These are phyloP conservation scores for Komagataella populi DNA, from an alignment of 805 yeast genomes.

Conservation along the genomic window DNA sequence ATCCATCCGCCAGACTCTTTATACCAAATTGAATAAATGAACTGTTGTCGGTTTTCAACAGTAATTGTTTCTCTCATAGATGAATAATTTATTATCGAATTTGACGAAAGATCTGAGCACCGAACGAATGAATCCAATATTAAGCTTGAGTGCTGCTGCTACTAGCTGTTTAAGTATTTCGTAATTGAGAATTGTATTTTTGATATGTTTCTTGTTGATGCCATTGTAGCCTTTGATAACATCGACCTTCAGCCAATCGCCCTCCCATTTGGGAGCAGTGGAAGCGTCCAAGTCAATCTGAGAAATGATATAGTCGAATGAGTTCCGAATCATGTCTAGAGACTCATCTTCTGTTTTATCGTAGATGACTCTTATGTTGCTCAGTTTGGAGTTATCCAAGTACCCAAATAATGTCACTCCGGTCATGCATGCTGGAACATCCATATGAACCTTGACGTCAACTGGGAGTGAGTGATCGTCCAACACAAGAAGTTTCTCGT, in stretches of 20 bases:
- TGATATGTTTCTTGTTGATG: slow-evolving; percentile 13
- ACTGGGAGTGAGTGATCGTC: slow-evolving; percentile 3
- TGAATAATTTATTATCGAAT: slow-evolving; percentile 48
- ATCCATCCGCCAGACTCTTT: not conserved
- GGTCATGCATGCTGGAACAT: slow-evolving; percentile 74
- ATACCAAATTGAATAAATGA: not conserved
- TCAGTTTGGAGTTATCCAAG: slow-evolving; percentile 20
- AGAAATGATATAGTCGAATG: slow-evolving; percentile 34
- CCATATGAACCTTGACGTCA: slow-evolving; percentile 49
- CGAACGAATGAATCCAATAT: not conserved
- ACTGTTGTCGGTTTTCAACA: not conserved
- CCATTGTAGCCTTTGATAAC: slow-evolving; percentile 26
- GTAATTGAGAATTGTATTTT: not conserved
- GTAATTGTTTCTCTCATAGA: not conserved
- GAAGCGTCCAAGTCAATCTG: slow-evolving; percentile 2
- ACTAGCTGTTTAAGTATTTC: not conserved
- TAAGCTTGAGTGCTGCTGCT: slow-evolving; percentile 16
- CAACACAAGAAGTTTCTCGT: slow-evolving; percentile 21
- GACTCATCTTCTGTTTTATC: slow-evolving; percentile 59
- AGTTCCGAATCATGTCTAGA: slow-evolving; percentile 22
- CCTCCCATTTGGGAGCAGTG: slow-evolving; percentile 13
- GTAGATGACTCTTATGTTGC: slow-evolving; percentile 25
- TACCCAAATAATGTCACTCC: slow-evolving; percentile 74
- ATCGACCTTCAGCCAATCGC: slow-evolving; percentile 30
- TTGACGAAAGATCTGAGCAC: slow-evolving; percentile 82